These are phyloP conservation scores for Umbellularia californica DNA, from an alignment of 164 flowering plant genomes.

Conservation along the genomic window DNA sequence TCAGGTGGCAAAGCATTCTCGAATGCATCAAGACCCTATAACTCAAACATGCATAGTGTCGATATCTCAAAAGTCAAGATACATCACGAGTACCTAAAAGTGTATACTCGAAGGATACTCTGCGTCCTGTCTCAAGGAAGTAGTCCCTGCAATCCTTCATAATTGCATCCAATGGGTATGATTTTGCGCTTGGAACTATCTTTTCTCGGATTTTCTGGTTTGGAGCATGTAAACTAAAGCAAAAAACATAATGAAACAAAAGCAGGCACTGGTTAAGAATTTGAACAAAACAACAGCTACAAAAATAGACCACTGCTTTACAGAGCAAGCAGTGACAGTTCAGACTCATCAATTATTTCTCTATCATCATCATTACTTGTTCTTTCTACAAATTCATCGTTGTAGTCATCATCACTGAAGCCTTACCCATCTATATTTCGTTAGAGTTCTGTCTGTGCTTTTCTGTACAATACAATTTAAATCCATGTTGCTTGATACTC, in stretches of 20 bases:
- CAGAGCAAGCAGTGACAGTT: too few relatives aligned
- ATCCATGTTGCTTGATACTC: too few relatives aligned
- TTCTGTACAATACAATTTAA: too few relatives aligned
- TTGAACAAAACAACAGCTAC: neutral
- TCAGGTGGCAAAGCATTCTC: neutral
- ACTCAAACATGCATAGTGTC: too few relatives aligned
- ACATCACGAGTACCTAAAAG: slow-evolving; percentile 58
- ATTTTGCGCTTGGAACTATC: slow-evolving; percentile 93
- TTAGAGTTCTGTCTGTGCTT: too few relatives aligned
- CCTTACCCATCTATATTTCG: too few relatives aligned
- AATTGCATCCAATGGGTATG: slow-evolving; percentile 84
- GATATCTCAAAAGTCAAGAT: neutral
- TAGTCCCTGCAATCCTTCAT: slow-evolving; percentile 90
- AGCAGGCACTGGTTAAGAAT: neutral
- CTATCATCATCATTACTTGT: too few relatives aligned
- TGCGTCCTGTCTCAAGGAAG: slow-evolving; percentile 66
- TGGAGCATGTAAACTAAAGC: slow-evolving; percentile 84
- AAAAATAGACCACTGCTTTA: too few relatives aligned
- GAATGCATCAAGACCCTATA: neutral
- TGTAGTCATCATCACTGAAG: too few relatives aligned
- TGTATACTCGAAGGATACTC: slow-evolving; percentile 90
- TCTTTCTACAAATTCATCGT: too few relatives aligned
- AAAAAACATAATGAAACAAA: neutral
- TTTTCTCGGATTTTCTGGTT: slow-evolving; percentile 85
- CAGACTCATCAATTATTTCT: too few relatives aligned